Base-by-base conservation (phyloP, 441 rosid species). In the Codiaeum variegatum region DNA sequence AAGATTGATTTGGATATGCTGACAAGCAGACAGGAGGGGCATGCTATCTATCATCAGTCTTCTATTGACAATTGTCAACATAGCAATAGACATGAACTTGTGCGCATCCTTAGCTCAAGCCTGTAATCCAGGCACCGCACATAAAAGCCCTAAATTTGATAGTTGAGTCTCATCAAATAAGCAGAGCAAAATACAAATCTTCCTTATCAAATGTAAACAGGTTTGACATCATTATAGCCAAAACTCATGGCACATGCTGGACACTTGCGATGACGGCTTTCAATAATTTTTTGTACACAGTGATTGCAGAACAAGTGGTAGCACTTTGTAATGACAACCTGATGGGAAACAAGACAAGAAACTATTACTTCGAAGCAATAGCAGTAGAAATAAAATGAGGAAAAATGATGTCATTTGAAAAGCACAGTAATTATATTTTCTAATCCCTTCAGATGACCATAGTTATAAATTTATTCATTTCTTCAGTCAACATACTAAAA, bases 271-370 rank as follows among this genome's bases (percentile, higher is more conserved):
- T 88, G 96, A 36, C 98, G 89, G 73, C 86, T 88, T 83, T 79
- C 93, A n/a, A 74, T 77, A 69, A 90, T 80, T 81, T 79, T 93
- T 79, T 91, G 97, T 56, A 96, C 85, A 78, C 98, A 96, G 60
- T 86, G 83, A 67, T 83, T 88, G 91, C 98, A 96, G 85, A 93
- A 93, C 82, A 96, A 80, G 74, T 91, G 98, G 81, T 81, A 96
- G 87, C 99, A 96, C 75, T 89, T 96, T 65, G 97, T 96, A 76
- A 93, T 92, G 77, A 93, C 99, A 66, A 92, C 97, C 99, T 96
- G 85, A 75, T 36, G 31, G 31, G 29, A 31, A 44, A 75, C 72
- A 77, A 67, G 28, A 32, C 62, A 49, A 49, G 23, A 2, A 55
- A 56, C 26, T 13, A 34, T 71, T 28, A 69, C 46, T 24, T 16